A percentile compares a stretch with the other conserved stretches of the same genome.
Conservation (phyloP, 106 monocot species). For the Dendrobium catenatum region DNA sequence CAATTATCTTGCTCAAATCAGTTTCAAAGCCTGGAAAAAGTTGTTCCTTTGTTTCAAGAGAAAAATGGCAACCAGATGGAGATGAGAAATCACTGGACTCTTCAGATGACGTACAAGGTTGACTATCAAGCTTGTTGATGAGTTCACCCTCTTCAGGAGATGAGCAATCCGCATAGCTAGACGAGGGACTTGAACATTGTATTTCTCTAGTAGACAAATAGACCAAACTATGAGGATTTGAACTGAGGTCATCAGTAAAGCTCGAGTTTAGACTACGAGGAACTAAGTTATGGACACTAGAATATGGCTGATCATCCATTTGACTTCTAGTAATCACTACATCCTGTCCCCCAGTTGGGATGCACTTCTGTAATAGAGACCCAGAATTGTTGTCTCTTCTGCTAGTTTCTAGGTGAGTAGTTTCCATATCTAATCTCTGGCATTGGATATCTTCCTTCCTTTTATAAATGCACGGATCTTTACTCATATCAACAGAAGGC, state of each 20-base stretch:
- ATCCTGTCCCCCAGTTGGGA: conserved; percentile 36
- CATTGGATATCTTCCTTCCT: background rate
- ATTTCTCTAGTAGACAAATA: background rate
- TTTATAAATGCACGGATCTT: background rate
- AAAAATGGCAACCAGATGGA: conserved; percentile 1
- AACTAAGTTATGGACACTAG: conserved; percentile 9
- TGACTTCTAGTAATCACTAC: background rate
- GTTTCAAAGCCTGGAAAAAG: conserved; percentile 13
- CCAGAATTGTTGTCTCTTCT: conserved; percentile 3
- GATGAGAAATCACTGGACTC: background rate
- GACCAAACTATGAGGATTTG: background rate
- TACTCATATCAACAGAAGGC: background rate
- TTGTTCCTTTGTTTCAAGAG: background rate
- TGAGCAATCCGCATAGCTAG: conserved; percentile 17
- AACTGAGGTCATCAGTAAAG: conserved; percentile 8
- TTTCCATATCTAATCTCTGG: conserved; percentile 6
- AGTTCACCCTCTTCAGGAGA: conserved; percentile 18
- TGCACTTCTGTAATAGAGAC: conserved; percentile 31
- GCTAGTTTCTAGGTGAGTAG: conserved; percentile 15
- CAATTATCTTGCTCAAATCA: conserved; percentile 46
- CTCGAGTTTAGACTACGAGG: conserved; percentile 2
- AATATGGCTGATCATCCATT: background rate
- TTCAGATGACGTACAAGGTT: conserved; percentile 7
- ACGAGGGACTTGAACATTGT: conserved; percentile 6
- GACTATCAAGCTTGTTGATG: background rate